Evolutionary conservation across 805 yeast genomes (phyloP).

Genomic region (Lipomyces starkeyi): DNA sequence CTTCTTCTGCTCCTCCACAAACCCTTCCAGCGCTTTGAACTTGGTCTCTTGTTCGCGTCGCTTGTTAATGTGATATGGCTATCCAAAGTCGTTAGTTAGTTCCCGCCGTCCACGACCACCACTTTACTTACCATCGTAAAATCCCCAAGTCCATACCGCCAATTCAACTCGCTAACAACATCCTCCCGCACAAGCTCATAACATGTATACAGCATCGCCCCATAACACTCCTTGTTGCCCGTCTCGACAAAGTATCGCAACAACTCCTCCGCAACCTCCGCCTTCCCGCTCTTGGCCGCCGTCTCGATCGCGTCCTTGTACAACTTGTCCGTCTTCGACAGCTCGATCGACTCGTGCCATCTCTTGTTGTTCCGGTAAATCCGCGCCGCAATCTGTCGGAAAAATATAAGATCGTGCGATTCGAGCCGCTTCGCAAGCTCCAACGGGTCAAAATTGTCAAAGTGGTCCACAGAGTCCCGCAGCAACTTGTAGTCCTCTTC

Average conservation of each 20-base stretch:
- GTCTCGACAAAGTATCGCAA: slow-evolving; percentile 93
- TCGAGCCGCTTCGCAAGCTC: slow-evolving; percentile 93
- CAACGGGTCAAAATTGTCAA: slow-evolving; percentile 89
- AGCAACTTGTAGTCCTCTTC: slow-evolving; percentile 94
- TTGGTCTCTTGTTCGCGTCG: slow-evolving; percentile 77
- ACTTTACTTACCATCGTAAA: slow-evolving; percentile 60
- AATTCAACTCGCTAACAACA: slow-evolving; percentile 83
- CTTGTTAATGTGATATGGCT: slow-evolving; percentile 84
- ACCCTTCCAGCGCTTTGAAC: slow-evolving; percentile 67
- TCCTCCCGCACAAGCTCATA: slow-evolving; percentile 82
- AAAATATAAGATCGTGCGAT: slow-evolving; percentile 86
- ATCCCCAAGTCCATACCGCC: slow-evolving; percentile 86
- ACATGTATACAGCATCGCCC: slow-evolving; percentile 85
- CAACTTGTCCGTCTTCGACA: slow-evolving; percentile 87
- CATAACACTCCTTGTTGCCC: slow-evolving; percentile 93
- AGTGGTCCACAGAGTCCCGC: slow-evolving; percentile 82
- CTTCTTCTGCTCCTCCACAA: slow-evolving; percentile 71
- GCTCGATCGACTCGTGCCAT: slow-evolving; percentile 85
- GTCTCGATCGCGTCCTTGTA: slow-evolving; percentile 96
- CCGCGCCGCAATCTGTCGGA: slow-evolving; percentile 95
- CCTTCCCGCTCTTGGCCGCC: slow-evolving; percentile 78
- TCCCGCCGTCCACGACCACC: not conserved
- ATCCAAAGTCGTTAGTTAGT: not conserved
- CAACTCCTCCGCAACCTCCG: slow-evolving; percentile 85
- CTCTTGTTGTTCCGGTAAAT: slow-evolving; percentile 93